Base-by-base conservation (phyloP, 352 stramenopile genomes). In the Phytopythium montanum region DNA sequence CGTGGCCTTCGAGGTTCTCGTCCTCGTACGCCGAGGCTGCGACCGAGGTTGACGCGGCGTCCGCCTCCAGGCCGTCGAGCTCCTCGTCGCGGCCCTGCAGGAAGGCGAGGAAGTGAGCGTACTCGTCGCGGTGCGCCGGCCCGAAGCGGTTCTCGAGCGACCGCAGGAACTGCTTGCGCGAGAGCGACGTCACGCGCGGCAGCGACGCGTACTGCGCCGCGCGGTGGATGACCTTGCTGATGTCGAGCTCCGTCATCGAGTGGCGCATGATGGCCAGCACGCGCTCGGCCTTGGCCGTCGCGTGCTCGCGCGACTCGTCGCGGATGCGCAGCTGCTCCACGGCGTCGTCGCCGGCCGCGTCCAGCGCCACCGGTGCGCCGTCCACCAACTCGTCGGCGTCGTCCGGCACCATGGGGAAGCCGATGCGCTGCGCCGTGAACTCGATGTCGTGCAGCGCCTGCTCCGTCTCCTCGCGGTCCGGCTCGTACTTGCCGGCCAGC, bases 171-270 rank as follows among this genome's bases (percentile, higher is more conserved):
- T 90, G 80, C 66, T 92, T 92, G 45, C 81, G 75, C 28, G 81
- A 90, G 29, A 88, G 69, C 29, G 70, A 64, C 42, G 79, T 93
- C 50, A 92, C 80, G n/a, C 79, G 76, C 25, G 84, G 84, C 21
- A 88, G 76, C 55, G 82, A 90, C 5, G 86, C 80, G 61, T 90
- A 93, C 58, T 92, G 81, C 23, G 80, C 83, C 51, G 92, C 76
- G 49, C 85, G 84, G 44, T 92, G 83, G 46, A 92, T 82, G 8
- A 95, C 78, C 56, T 87, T 85, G 60, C 85, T 81, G 29, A 92
- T 92, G 62, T 90, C 77, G 12, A 92, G 68, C 52, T 95, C 86
- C 29, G 78, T 92, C 80, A 95, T 90, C 59, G 83, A 90, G 64
- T 92, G 81, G 13, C 86, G 83, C 41, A 95, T 53, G 45, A 92